Conservation (phyloP, 1,284 basidiomycete species). For the Inonotus hispidus region DNA sequence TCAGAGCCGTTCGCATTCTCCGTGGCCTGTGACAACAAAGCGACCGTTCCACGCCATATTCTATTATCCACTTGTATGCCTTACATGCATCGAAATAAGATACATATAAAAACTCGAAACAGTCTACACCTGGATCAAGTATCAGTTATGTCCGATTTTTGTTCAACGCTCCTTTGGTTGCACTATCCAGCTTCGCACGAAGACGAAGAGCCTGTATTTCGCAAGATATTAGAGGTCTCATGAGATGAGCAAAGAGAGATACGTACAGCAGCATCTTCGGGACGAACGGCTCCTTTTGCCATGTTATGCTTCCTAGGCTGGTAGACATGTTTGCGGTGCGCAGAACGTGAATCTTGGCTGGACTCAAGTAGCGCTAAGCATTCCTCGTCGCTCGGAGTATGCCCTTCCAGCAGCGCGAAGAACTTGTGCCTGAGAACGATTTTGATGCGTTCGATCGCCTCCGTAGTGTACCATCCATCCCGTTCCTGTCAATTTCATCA, state of each 20-base stretch:
- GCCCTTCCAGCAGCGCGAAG: slow-evolving; percentile 74
- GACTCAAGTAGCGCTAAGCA: slow-evolving; percentile 57
- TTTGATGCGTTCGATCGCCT: slow-evolving; percentile 78
- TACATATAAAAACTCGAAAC: slow-evolving; percentile 16
- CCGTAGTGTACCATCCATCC: slow-evolving; percentile 81
- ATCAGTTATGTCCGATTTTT: slow-evolving; percentile 21
- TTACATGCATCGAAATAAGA: slow-evolving; percentile 20
- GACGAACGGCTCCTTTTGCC: slow-evolving; percentile 75
- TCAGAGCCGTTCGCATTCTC: not conserved
- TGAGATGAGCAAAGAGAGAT: not conserved
- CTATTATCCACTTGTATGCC: slow-evolving; percentile 23
- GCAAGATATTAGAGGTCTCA: not conserved
- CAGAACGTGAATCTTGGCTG: slow-evolving; percentile 21
- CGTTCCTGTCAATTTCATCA: slow-evolving; percentile 47
- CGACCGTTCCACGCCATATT: slow-evolving; percentile 20
- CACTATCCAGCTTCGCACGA: slow-evolving; percentile 18
- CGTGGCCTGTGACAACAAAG: not conserved
- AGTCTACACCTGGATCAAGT: not conserved
- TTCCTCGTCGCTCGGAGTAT: slow-evolving; percentile 64
- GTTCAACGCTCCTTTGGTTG: slow-evolving; percentile 7
- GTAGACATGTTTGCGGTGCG: slow-evolving; percentile 26
- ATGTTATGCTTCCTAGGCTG: slow-evolving; percentile 74
- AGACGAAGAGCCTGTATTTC: slow-evolving; percentile 13
- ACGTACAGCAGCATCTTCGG: slow-evolving; percentile 73
- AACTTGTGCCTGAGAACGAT: slow-evolving; percentile 83